Evolutionary conservation across 148 eudicot genomes (phyloP), one percentile per base, ranked within the genome.

Genomic region (Nepenthes gracilis): DNA sequence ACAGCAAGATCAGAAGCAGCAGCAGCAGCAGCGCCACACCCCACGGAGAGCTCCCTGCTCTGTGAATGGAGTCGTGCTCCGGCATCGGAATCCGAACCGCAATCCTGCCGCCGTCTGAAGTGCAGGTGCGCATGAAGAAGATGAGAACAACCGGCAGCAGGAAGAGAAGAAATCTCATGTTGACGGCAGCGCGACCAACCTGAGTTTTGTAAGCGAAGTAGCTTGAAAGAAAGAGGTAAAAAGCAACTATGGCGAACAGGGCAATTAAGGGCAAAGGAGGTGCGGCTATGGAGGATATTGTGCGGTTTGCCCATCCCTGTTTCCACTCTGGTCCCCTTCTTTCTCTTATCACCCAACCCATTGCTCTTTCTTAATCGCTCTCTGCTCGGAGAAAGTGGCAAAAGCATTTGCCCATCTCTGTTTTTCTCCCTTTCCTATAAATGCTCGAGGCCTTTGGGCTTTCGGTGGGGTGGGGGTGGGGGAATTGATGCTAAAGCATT

Each of bases 181-280:
- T 58, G 50, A 70, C 32, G 3, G 61, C 15, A 6, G 77, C 35
- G 6, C 61, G 59, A 2, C 54, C 33, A 43, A 70, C 54, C 15
- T 60, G 56, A 8, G 68, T 67, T 67, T 70, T 70, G 57, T 55
- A 54, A 9, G 75, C 52, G 5, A 55, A 67, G 51, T 72, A 75
- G 11, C 47, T 49, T 7, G 76, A 62, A 38, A 72, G 54, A 54
- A 63, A 72, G 2, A 68, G 63, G 60, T 72, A 50, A 23, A 81
- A 72, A 8, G 70, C 35, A 1, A 71, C 67, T 8, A 75, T 48
- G 6, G 53, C 67, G 10, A 73, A 37, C 1, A 78, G 14, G 64
- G 70, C 67, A 2, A 81, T 5, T 9, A 78, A 36, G 5, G 78
- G 70, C 10, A 73, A 33, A 2, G 78, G 78, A 13, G 80, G 82